Evolutionary conservation across 768 basidiomycete genomes (phyloP), one percentile per base, ranked within the genome.

Genomic region (Phallus indusiatus): DNA sequence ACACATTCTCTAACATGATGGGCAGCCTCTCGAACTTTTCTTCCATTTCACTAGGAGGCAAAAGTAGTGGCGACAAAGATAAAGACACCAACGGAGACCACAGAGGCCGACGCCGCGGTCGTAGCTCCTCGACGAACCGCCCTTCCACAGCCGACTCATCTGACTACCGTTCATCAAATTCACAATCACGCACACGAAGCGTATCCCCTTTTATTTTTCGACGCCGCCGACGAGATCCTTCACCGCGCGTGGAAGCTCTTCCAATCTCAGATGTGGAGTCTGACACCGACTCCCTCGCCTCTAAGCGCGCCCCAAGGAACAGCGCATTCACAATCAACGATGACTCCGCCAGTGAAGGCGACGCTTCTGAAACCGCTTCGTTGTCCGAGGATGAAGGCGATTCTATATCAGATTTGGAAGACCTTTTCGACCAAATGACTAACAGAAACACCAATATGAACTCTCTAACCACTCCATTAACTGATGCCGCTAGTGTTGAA

Each of bases 401-500:
- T 53, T 36, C 50, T 28, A n/a, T n/a, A 42, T 42, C 42, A 12
- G 42, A 42, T n/a, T 14, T 42, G 14, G 42, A 42, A n/a, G 78
- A 80, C 61, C 71, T 72, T 17, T 86, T 93, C 61, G 90, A 95
- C 71, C 79, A 83, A 37, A 75, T 88, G 64, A 97, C 94, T 0
- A 87, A 88, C 69, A 78, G 82, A 64, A 97, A 97, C 70, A 95
- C 94, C 1, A 88, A 91, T 70, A 83, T 78, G 63, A 94, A 94
- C 66, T 81, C 88, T 0, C 75, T 85, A 42, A 72, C 78, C 48
- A 67, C 68, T 0, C 74, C 61, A 9, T 28, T 54, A 72, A 46
- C 59, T 18, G 58, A 54, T 56, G 69, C 69, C 1, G 70, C 70
- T 49, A 86, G 87, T 55, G 75, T 72, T 17, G 85, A 86, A 52